These are phyloP conservation scores for Anisodus tanguticus DNA, from an alignment of 257 asterid species.

Conservation along the genomic window DNA sequence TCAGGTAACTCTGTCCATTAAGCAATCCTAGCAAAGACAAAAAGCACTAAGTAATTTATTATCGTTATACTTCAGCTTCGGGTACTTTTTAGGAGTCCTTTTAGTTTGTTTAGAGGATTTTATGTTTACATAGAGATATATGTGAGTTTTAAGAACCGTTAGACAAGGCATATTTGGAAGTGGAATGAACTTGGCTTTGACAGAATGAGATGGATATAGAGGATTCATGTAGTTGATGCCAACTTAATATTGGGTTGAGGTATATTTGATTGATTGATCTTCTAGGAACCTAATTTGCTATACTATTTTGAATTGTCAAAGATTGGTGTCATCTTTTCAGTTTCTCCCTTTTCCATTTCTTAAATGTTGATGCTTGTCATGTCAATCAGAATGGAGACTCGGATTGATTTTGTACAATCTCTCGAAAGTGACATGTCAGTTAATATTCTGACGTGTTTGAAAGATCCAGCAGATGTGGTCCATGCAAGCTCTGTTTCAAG, in stretches of 20 bases:
- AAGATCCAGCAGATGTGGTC: constrained; percentile 46
- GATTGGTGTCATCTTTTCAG: constrained; percentile 1
- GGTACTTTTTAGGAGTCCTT: neutral
- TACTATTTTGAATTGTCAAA: neutral
- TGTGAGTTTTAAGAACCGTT: neutral
- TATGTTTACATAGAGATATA: neutral
- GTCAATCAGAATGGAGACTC: constrained; percentile 29
- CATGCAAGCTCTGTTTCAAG: constrained; percentile 45
- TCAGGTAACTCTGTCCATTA: neutral
- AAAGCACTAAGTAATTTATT: neutral
- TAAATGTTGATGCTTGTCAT: constrained; percentile 10
- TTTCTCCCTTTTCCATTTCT: neutral
- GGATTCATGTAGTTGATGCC: neutral
- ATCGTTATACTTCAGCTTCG: neutral
- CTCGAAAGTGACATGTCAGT: constrained; percentile 33
- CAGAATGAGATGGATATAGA: constrained; percentile 10
- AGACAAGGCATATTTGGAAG: neutral
- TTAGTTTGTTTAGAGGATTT: constrained; percentile 1
- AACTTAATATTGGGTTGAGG: constrained; percentile 11
- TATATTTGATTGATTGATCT: neutral
- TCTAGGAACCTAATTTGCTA: neutral
- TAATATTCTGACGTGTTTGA: constrained; percentile 42
- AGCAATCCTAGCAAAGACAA: too few relatives aligned
- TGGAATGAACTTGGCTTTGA: neutral
- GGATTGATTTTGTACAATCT: constrained; percentile 39